Base-by-base conservation (phyloP, 306 rosid genomes). In the Inga leiocalycina region DNA sequence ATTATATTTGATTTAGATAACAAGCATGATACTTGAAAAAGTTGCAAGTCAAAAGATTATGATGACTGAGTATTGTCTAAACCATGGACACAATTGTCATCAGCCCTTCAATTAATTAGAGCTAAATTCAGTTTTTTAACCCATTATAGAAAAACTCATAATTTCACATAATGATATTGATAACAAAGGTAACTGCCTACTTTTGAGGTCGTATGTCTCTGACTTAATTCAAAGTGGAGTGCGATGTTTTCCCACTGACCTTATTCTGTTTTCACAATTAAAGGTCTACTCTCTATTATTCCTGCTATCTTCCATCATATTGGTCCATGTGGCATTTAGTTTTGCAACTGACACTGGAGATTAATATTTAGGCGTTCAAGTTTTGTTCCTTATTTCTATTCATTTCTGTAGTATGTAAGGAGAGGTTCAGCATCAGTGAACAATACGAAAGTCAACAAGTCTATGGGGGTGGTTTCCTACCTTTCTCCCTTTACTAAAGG, bases 321-420 rank as follows among this genome's bases (percentile, higher is more conserved):
- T 57, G 52, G 78, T 61, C 24, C 22, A 9, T 81, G 52, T 49
- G 78, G 80, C 49, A 39, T 74, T 39, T 78, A 49, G 39, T 73
- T 74, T 11, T 77, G 85, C 48, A 35, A 56, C 71, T 54, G 80
- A 44, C 59, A 76, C 32, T 2, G 22, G 22, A 73, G 30, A 69
- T 77, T 65, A 49, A 68, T 84, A 54, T 15, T 76, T 72, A 48
- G n/a, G 14, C 51, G 37, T 45, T 74, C 39, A 10, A 70, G 76
- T 74, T 81, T 30, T 48, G 71, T 79, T 79, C 59, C 51, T 86
- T 76, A 78, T 68, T 75, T 62, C 46, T n/a, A 43, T 77, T 74
- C 7, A 72, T 76, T 76, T 85, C 15, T 89, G 81, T 76, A 93
- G 97, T 78, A 79, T 74, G 74, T 78, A 57, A 88, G 90, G 86